Evolutionary conservation across 345 rosid species (phyloP), one percentile per base, ranked within the genome.

Genomic region (Zanthoxylum bungeanum): DNA sequence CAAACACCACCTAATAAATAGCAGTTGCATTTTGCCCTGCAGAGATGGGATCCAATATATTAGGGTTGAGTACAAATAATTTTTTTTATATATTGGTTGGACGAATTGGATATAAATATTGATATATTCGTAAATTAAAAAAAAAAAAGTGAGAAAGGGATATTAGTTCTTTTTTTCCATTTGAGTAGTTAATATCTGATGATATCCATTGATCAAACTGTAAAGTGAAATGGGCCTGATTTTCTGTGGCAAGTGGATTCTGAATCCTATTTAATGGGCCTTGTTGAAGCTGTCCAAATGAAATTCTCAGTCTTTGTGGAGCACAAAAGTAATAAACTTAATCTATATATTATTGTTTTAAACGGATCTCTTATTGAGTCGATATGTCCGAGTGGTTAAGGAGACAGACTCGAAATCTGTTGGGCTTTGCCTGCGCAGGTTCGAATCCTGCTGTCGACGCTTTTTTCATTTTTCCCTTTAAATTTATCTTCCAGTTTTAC

Each of bases 371-470:
- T 2, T 3, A 50, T 0, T 0, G 0, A 0, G 88, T 85, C 89
- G 78, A 81, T 79, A 90, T 94, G 97, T 90, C 93, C 95, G 95
- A 90, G 95, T 90, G 97, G 97, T 90, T 87, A 90, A 94, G 97
- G 97, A 92, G 98, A 90, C 87, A 87, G 98, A 90, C 91, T 92
- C 98, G 97, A 94, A 94, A 89, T 92, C 96, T 85, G 88, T 88
- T 92, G 97, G 98, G 95, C 97, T 79, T 0, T 83, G 95, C 97
- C 97, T 83, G 97, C 98, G 95, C 97, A 88, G 98, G 98, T 92
- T 92, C 95, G 97, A 94, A 94, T 94, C 96, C 97, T 92, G 91
- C 93, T 89, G 92, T 87, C 89, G 98, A 92, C 97, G 98, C 0
- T 1, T 22, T 27, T 33, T n/a, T 3, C 0, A 4, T 3, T 36